Base-by-base conservation (phyloP, 2,329 filamentous ascomycete genomes). In the Cadophora sp. region DNA sequence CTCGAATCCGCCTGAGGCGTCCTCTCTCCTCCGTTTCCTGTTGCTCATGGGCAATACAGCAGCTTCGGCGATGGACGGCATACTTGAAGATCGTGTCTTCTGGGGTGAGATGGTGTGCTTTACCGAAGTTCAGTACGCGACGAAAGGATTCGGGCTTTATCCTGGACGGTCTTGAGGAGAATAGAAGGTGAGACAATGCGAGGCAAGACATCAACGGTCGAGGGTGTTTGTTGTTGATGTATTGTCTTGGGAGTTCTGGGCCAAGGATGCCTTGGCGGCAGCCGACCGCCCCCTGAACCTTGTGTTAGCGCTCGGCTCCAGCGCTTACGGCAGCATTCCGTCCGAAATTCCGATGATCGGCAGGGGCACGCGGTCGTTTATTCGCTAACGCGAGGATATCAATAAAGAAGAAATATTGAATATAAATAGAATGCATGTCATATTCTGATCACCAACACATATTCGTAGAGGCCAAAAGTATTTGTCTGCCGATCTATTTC, bases 61-160 rank as follows among this genome's bases (percentile, higher is more conserved):
- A 24, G 66, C 69, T 64, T 75, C 70, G 9, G 73, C 73, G 29
- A 76, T 65, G 0, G 74, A 76, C 19, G 75, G 75, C 75, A 76
- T 76, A 16, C 46, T 65, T 59, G 31, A 22, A 16, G n/a, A 9
- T 61, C 22, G 40, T 11, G 22, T 37, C 9, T 16, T 24, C 19
- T 31, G 24, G 7, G 22, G n/a, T 4, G 19, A n/a, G 22, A 61
- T 61, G 59, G n/a, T 27, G 26, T 8, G 58, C 26, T 61, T 12
- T 9, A 19, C n/a, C 22, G 9, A 14, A 24, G n/a, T 40, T 11
- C 7, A 59, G 43, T 7, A 48, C 43, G 19, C 22, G 55, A 9
- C 31, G 6, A 34, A 8, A 40, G 55, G 16, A 31, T 40, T n/a
- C 31, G n/a, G 14, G 29, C 16, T 37, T 26, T 58, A 24, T 24